Conservation (phyloP, 2,329 filamentous ascomycete genomes). For the Thielaviopsis cerberus region DNA sequence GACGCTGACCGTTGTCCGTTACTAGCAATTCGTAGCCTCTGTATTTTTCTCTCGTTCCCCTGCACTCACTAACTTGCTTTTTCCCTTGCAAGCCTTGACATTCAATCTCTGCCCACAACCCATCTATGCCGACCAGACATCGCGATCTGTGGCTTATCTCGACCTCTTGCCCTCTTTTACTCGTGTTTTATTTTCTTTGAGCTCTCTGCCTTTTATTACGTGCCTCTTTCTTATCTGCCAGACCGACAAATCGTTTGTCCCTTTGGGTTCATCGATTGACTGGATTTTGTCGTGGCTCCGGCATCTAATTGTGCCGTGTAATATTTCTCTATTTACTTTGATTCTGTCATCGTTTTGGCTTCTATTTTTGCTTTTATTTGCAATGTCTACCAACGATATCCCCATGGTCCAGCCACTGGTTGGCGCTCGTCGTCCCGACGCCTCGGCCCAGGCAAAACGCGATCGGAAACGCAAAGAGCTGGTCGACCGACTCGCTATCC, state of each 20-base stretch:
- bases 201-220: background rate
- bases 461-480: constrained; percentile 78
- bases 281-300: background rate
- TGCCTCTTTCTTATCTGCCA: background rate
- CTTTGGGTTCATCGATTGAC: background rate
- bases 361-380: no score
- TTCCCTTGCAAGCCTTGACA: background rate
- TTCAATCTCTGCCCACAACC: background rate
- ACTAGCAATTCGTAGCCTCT: background rate
- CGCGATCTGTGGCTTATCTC: background rate
- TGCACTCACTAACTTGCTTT: background rate
- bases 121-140: background rate
- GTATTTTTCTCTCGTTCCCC: background rate
- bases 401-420: constrained; percentile 9
- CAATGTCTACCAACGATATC: constrained; percentile 25
- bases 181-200: background rate
- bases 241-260: background rate
- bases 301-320: background rate
- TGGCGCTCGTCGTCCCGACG: constrained; percentile 21
- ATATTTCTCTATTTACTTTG: no score
- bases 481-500: constrained; percentile 55
- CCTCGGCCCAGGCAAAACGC: constrained; percentile 52
- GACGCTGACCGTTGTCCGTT: no score
- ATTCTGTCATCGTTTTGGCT: no score
- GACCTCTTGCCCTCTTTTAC: background rate